These are phyloP conservation scores for Dioszegia crocea DNA, from an alignment of 768 basidiomycete genomes.

Conservation along the genomic window DNA sequence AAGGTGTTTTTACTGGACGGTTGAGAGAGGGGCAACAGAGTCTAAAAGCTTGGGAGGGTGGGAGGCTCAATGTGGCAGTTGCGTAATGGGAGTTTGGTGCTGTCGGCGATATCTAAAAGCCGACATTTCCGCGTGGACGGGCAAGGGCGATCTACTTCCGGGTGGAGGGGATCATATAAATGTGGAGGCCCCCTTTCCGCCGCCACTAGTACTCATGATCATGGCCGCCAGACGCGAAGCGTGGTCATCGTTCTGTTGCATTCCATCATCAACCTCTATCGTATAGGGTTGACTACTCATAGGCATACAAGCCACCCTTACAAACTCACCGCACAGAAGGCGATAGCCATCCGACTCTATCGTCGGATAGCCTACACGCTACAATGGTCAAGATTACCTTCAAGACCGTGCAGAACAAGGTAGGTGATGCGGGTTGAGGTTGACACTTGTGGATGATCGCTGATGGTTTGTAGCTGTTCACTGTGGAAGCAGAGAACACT, in stretches of 20 bases:
- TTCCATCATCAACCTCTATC: neutral
- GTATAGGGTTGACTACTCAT: neutral
- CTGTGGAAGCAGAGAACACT: conserved; percentile 70
- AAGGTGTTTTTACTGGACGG: neutral
- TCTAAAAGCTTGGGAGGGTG: neutral
- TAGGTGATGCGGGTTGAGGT: conserved; percentile 6
- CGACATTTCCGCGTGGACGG: neutral
- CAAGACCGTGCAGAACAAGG: conserved; percentile 86
- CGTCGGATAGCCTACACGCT: neutral
- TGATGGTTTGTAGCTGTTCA: conserved; percentile 60
- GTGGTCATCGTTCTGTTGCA: neutral
- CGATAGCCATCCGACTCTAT: no score
- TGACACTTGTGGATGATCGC: neutral
- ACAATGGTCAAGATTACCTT: conserved; percentile 79
- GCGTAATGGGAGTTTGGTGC: neutral
- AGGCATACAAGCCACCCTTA: no score
- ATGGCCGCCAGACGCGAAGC: neutral
- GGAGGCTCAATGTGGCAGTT: neutral
- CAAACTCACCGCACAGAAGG: no score
- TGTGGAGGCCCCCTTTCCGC: no score
- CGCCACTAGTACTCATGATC: no score
- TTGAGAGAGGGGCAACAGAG: neutral
- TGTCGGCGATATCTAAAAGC: neutral
- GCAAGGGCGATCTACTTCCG: no score
- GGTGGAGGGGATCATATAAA: neutral